These are phyloP conservation scores for Hymenoscyphus fraxineus DNA, from an alignment of 2,329 filamentous ascomycete species.

Conservation along the genomic window DNA sequence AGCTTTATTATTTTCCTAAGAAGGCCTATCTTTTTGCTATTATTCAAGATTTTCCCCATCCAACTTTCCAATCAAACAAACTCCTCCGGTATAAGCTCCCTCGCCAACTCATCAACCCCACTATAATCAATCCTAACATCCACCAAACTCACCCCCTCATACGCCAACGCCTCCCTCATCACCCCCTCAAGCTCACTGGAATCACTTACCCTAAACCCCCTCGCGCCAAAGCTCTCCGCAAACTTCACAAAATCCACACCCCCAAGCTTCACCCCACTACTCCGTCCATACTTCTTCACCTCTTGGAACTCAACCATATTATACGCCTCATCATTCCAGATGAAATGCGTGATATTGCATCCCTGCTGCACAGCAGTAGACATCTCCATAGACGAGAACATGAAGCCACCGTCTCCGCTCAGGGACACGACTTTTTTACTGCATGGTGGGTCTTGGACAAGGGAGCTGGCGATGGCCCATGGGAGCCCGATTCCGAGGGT, in stretches of 20 bases:
- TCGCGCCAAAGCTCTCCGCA: conserved; percentile 45
- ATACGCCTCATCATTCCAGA: conserved; percentile 48
- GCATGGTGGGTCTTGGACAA: conserved; percentile 42
- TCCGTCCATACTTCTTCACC: conserved; percentile 46
- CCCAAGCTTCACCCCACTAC: conserved; percentile 41
- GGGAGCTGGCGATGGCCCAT: conserved; percentile 46
- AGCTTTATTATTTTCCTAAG: too few species aligned
- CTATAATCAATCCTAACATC: conserved; percentile 46
- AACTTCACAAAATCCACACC: conserved; percentile 47
- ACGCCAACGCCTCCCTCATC: conserved; percentile 42
- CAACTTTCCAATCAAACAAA: neutral
- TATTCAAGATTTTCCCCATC: neutral
- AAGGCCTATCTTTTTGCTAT: too few species aligned
- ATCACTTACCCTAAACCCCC: conserved; percentile 41
- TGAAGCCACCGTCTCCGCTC: conserved; percentile 47
- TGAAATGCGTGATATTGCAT: conserved; percentile 48
- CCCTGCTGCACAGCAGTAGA: conserved; percentile 44
- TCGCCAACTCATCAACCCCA: conserved; percentile 8
- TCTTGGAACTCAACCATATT: conserved; percentile 52
- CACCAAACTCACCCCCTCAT: conserved; percentile 43
- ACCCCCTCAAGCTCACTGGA: conserved; percentile 40
- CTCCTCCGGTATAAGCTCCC: conserved; percentile 9
- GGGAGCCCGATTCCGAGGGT: conserved; percentile 46
- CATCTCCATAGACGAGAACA: conserved; percentile 46
- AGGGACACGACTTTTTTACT: conserved; percentile 43